Conservation (phyloP, 495 filamentous ascomycete species). For the Ramalina peruviana region DNA sequence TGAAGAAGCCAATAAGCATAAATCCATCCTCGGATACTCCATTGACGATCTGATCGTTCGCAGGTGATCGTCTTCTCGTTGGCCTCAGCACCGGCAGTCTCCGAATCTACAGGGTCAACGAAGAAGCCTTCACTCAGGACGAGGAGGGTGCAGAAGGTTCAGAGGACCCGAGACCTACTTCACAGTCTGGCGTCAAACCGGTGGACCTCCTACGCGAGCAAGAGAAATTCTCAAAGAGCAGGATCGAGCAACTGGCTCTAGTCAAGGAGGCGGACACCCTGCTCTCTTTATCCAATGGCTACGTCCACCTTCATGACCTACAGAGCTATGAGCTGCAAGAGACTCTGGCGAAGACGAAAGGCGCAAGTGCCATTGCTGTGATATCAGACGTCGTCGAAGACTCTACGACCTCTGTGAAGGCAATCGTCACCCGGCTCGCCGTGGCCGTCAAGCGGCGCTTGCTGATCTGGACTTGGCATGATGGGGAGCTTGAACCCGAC, state of each 20-base stretch:
- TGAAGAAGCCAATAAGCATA: too few relatives aligned
- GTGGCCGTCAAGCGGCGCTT: conserved; percentile 86
- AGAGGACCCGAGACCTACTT: conserved; percentile 16
- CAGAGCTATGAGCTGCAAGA: conserved; percentile 70
- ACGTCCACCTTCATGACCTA: conserved; percentile 78
- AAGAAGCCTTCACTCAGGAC: conserved; percentile 24
- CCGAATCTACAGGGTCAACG: conserved; percentile 82
- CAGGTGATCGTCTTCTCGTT: conserved; percentile 81
- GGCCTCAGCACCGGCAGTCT: conserved; percentile 82
- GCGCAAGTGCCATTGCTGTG: conserved; percentile 79
- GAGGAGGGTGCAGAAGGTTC: conserved; percentile 12
- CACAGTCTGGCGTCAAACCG: conserved; percentile 35
- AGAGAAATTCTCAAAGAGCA: conserved; percentile 81
- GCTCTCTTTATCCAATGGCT: conserved; percentile 75
- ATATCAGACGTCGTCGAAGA: conserved; percentile 87
- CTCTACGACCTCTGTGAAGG: conserved; percentile 65
- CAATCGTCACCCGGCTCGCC: conserved; percentile 78
- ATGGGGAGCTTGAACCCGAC: conserved; percentile 69
- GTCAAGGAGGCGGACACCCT: conserved; percentile 89
- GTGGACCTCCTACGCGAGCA: conserved; percentile 78
- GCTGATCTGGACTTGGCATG: conserved; percentile 87
- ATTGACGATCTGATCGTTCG: too few relatives aligned
- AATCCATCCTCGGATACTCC: too few relatives aligned
- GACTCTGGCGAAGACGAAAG: conserved; percentile 65
- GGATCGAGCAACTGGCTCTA: conserved; percentile 82